Percentiles rank a stretch among this genome's conserved stretches.
Evolutionary conservation across 2,329 filamentous ascomycete species (phyloP).

Genomic region (Ascochyta koolunga): DNA sequence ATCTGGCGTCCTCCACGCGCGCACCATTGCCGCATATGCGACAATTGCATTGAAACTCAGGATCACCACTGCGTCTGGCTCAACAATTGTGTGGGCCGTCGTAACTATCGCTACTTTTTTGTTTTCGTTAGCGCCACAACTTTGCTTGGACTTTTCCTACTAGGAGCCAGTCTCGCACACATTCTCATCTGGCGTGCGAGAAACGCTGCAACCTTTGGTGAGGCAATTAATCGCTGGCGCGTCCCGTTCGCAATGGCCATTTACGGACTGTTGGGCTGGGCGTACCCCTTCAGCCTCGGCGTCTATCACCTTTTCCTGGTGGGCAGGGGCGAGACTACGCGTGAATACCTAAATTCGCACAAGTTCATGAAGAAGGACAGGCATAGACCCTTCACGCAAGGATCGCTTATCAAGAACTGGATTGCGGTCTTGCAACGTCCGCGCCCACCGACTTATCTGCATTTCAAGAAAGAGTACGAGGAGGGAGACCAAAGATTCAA

Average conservation of each 20-base stretch:
- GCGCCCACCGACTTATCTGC: slow-evolving; percentile 84
- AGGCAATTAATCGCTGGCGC: slow-evolving; percentile 72
- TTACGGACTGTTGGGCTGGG: slow-evolving; percentile 74
- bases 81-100: slow-evolving; percentile 95
- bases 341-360: slow-evolving; percentile 94
- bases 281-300: slow-evolving; percentile 84
- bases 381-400: slow-evolving; percentile 87
- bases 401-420: slow-evolving; percentile 77
- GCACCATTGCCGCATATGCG: slow-evolving; percentile 95
- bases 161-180: slow-evolving; percentile 80
- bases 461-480: slow-evolving; percentile 78
- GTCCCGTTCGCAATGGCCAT: slow-evolving; percentile 89
- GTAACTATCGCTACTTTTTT: slow-evolving; percentile 98
- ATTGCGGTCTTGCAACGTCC: slow-evolving; percentile 80
- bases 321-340: slow-evolving; percentile 88
- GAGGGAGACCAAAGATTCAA: slow-evolving; percentile 87
- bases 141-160: slow-evolving; percentile 74
- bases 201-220: slow-evolving; percentile 69
- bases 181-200: slow-evolving; percentile 72
- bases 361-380: slow-evolving; percentile 93
- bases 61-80: slow-evolving; percentile 99
- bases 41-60: slow-evolving; percentile 96
- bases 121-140: slow-evolving; percentile 84
- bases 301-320: slow-evolving; percentile 92
- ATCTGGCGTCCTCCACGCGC: slow-evolving; percentile 96